Conservation (phyloP, 1,139 yeast species). For the Blastobotrys proliferans region DNA sequence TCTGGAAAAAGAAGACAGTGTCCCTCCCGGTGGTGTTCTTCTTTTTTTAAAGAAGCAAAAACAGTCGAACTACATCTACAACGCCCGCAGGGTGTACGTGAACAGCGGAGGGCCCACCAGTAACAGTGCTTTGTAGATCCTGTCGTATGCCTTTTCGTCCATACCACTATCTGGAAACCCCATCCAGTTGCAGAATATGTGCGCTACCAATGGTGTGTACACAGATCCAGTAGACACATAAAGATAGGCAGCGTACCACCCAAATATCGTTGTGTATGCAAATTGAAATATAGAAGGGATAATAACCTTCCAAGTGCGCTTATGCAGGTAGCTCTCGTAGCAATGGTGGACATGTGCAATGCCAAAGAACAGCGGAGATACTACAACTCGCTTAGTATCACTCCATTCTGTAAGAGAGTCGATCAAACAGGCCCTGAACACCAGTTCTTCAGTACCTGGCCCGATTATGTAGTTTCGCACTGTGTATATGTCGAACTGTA, state of each 20-base stretch:
- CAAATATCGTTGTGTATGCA: conserved; percentile 73
- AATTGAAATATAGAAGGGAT: conserved; percentile 54
- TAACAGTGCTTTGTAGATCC: no score
- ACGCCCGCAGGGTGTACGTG: no score
- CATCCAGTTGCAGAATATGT: conserved; percentile 68
- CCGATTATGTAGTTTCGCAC: conserved; percentile 69
- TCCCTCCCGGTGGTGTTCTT: no score
- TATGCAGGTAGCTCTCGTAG: conserved; percentile 43
- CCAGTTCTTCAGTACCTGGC: conserved; percentile 83
- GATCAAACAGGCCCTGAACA: conserved; percentile 64
- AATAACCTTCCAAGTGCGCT: conserved; percentile 9
- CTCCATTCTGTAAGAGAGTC: conserved; percentile 32
- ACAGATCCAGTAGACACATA: conserved; percentile 52
- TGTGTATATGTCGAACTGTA: conserved; percentile 45
- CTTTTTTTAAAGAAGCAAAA: no score
- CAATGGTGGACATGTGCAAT: conserved; percentile 92
- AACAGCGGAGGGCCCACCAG: no score
- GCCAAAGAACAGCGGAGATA: conserved; percentile 75
- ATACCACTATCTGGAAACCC: conserved; percentile 64
- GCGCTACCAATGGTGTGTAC: conserved; percentile 63
- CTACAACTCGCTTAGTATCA: conserved; percentile 30
- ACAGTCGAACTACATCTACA: no score
- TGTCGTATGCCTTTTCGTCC: no score
- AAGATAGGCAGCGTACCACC: conserved; percentile 63
- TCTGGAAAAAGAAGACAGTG: no score